phyloP scores from a whole-genome alignment of 1,284 basidiomycete species.

The Somion occarium region DNA sequence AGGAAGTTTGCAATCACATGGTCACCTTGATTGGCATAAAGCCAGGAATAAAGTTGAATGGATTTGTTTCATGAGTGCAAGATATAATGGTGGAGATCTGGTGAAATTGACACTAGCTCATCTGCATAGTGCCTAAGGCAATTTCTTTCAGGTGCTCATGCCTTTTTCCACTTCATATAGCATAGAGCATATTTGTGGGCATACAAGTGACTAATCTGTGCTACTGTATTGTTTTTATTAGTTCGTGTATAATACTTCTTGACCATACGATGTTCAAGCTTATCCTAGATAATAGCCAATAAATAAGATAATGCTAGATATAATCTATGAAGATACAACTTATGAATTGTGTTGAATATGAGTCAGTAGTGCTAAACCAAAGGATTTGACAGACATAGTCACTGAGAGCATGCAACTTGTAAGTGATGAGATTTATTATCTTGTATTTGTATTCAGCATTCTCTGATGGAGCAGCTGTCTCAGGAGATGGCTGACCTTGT shows the following conservation, averaged over 20 bases:
- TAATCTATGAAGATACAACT: no score
- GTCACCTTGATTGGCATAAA: not conserved
- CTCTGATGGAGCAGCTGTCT: not conserved
- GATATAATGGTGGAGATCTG: not conserved
- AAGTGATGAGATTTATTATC: slow-evolving; percentile 16
- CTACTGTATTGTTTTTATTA: not conserved
- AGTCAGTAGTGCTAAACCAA: slow-evolving; percentile 20
- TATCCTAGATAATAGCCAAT: no score
- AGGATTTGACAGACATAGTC: slow-evolving; percentile 17
- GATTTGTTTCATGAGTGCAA: not conserved
- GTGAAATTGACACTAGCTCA: not conserved
- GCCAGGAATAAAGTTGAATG: not conserved
- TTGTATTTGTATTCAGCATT: not conserved
- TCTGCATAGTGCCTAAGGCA: not conserved
- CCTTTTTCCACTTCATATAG: not conserved
- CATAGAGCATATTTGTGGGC: not conserved
- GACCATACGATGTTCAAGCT: slow-evolving; percentile 8
- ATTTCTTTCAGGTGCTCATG: not conserved
- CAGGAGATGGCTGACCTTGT: not conserved
- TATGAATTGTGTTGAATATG: slow-evolving; percentile 22
- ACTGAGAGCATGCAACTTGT: slow-evolving; percentile 20
- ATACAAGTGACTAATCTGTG: slow-evolving; percentile 2
- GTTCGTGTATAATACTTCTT: slow-evolving; percentile 5
- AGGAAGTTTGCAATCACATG: not conserved
- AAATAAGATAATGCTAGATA: no score